Evolutionary conservation across 2,329 filamentous ascomycete species (phyloP).

Genomic region (Cladosporium sp.): DNA sequence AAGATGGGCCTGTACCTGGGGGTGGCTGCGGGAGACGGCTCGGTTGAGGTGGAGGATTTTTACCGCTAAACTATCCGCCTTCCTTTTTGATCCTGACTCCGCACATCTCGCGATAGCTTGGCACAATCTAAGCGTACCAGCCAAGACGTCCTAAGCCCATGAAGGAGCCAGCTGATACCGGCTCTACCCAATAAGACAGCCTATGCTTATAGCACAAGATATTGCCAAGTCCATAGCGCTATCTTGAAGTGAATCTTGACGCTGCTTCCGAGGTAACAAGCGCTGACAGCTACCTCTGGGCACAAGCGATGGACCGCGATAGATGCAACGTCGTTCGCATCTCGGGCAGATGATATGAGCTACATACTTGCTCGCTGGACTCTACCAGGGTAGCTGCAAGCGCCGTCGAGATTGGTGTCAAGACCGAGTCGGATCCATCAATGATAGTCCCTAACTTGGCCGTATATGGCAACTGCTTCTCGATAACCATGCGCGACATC

Average conservation of each 20-base stretch:
- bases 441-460: too few relatives aligned
- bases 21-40: slow-evolving; percentile 1
- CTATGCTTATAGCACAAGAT: neutral
- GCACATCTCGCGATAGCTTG: neutral
- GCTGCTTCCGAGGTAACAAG: neutral
- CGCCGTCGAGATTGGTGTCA: too few relatives aligned
- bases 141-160: neutral
- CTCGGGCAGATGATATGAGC: neutral
- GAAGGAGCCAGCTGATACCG: neutral
- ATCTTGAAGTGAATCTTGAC: neutral
- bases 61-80: neutral
- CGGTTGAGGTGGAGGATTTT: neutral
- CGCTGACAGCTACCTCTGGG: neutral
- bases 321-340: neutral
- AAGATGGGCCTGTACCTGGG: neutral
- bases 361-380: too few relatives aligned
- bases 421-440: too few relatives aligned
- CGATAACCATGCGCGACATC: too few relatives aligned
- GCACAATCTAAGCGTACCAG: neutral
- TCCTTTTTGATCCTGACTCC: slow-evolving; percentile 3
- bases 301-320: neutral
- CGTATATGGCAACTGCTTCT: too few relatives aligned
- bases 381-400: too few relatives aligned
- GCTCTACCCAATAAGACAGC: neutral
- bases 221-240: neutral